phyloP scores from a whole-genome alignment of 2,329 filamentous ascomycete genomes.

The Exophiala xenobiotica region DNA sequence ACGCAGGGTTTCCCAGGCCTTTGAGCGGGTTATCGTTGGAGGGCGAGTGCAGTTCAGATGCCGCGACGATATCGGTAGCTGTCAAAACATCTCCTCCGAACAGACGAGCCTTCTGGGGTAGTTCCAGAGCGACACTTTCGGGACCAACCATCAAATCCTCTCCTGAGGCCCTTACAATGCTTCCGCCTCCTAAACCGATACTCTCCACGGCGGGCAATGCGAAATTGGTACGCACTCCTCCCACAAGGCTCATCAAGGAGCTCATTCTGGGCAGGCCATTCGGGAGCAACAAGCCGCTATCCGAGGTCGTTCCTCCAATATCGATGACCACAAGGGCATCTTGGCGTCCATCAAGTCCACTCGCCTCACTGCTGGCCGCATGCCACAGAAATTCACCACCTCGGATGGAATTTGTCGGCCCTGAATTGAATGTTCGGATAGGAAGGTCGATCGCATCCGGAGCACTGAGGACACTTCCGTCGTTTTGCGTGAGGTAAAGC shows the following conservation, averaged over 20 bases:
- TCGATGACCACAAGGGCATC: constrained; percentile 57
- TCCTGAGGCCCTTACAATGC: constrained; percentile 41
- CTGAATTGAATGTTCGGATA: constrained; percentile 53
- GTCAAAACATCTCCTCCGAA: constrained; percentile 60
- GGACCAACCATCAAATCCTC: constrained; percentile 53
- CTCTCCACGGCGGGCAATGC: constrained; percentile 57
- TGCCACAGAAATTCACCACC: constrained; percentile 44
- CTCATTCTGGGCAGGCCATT: constrained; percentile 65
- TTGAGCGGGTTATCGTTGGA: background rate
- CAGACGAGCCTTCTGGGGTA: constrained; percentile 54
- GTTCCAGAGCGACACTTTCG: constrained; percentile 61
- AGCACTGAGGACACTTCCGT: constrained; percentile 51
- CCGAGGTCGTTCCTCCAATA: constrained; percentile 66
- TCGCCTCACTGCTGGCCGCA: constrained; percentile 1
- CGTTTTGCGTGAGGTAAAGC: constrained; percentile 54
- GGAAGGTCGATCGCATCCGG: constrained; percentile 48
- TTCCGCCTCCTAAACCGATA: constrained; percentile 58
- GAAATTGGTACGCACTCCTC: constrained; percentile 64
- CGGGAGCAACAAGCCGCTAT: constrained; percentile 60
- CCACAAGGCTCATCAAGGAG: constrained; percentile 61
- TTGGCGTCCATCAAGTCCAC: constrained; percentile 1
- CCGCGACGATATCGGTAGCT: constrained; percentile 49
- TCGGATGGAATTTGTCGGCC: constrained; percentile 55
- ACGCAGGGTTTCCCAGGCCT: constrained; percentile 5
- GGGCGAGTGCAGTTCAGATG: constrained; percentile 29